Evolutionary conservation across 176 grass and related monocot genomes (phyloP).

Genomic region (Aegilops tauschii): DNA sequence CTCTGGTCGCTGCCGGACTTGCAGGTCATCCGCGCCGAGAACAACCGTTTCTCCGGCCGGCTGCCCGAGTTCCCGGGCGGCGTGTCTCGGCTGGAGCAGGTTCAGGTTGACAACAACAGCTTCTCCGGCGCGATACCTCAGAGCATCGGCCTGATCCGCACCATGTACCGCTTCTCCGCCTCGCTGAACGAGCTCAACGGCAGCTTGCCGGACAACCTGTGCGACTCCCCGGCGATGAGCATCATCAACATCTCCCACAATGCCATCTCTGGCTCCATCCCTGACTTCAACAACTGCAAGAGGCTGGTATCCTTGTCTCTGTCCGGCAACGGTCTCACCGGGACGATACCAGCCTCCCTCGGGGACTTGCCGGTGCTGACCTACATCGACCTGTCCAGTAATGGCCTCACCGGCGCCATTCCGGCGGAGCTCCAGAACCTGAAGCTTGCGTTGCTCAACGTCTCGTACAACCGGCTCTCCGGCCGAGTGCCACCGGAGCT

Average conservation of each 20-base stretch:
- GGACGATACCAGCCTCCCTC: slow-evolving; percentile 58
- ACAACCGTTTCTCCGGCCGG: slow-evolving; percentile 53
- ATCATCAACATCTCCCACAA: slow-evolving; percentile 76
- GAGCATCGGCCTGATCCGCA: slow-evolving; percentile 53
- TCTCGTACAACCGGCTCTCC: slow-evolving; percentile 69
- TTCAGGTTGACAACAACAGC: slow-evolving; percentile 75
- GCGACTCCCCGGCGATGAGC: slow-evolving; percentile 66
- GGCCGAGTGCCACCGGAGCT: slow-evolving; percentile 59
- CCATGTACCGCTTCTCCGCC: slow-evolving; percentile 75
- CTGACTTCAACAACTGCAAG: slow-evolving; percentile 51
- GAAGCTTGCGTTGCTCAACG: slow-evolving; percentile 77
- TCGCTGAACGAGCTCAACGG: slow-evolving; percentile 60
- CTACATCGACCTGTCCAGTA: slow-evolving; percentile 81
- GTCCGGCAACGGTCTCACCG: slow-evolving; percentile 57
- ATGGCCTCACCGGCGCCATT: slow-evolving; percentile 58
- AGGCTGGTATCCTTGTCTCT: slow-evolving; percentile 73
- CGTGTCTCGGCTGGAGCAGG: slow-evolving; percentile 61
- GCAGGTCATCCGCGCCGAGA: slow-evolving; percentile 56
- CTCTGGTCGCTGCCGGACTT: slow-evolving; percentile 68
- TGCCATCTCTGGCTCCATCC: slow-evolving; percentile 50
- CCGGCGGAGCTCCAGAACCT: slow-evolving; percentile 55
- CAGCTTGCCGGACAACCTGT: slow-evolving; percentile 57
- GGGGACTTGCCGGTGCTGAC: slow-evolving; percentile 64
- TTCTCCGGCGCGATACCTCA: slow-evolving; percentile 51
- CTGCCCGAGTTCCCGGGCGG: slow-evolving; percentile 36